phyloP scores from a whole-genome alignment of 176 grass and related monocot genomes.

The Aegilops tauschii region DNA sequence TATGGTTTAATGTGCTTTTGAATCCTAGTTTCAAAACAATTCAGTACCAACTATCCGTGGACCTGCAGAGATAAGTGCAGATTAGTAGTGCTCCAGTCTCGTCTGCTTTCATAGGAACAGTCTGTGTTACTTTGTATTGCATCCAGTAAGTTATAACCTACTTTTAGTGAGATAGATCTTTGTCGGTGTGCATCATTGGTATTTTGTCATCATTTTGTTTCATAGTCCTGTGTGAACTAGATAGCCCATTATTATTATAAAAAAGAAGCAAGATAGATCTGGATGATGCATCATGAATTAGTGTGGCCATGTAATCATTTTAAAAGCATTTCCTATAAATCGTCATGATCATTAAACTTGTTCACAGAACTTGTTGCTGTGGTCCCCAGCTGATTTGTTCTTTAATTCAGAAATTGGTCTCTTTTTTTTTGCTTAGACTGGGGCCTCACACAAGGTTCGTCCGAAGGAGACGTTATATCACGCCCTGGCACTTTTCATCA shows the following conservation, averaged over 20 bases:
- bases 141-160: too few species aligned
- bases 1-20: not conserved
- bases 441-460: not conserved
- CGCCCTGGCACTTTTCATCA: not conserved
- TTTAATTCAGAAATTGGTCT: too few species aligned
- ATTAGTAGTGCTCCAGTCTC: not conserved
- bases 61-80: constrained; percentile 5
- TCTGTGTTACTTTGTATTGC: not conserved
- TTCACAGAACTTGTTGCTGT: not conserved
- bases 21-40: not conserved
- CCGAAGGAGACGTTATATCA: not conserved
- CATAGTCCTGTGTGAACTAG: not conserved
- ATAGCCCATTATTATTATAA: not conserved
- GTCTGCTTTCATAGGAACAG: not conserved
- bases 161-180: not conserved
- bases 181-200: not conserved
- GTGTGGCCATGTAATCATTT: too few species aligned
- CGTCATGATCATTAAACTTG: not conserved
- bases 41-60: not conserved
- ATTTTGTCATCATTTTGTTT: not conserved
- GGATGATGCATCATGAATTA: not conserved
- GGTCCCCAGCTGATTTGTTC: not conserved
- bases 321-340: not conserved
- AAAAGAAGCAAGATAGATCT: not conserved
- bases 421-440: too few species aligned